Percentiles rank a stretch among this genome's conserved stretches.
Conservation (phyloP, 257 asterid species). For the Salvia splendens region DNA sequence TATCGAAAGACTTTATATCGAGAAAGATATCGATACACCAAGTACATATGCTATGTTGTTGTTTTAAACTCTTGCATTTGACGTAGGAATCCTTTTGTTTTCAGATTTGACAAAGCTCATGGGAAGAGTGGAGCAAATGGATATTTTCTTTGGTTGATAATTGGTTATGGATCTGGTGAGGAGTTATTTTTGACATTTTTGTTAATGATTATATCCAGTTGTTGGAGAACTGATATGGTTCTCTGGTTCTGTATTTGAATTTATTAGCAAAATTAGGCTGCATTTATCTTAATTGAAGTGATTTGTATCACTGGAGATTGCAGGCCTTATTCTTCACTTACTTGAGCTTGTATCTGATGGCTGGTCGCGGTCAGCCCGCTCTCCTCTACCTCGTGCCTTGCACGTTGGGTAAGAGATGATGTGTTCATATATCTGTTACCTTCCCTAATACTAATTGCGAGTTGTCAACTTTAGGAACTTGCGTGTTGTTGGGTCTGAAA, state of each 20-base stretch:
- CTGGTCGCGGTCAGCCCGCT: slow-evolving; percentile 65
- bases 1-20: neutral
- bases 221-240: neutral
- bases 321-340: slow-evolving; percentile 55
- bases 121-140: slow-evolving; percentile 54
- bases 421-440: neutral
- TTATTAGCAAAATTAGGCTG: too few species aligned
- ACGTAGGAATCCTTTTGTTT: slow-evolving; percentile 20
- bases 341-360: slow-evolving; percentile 54
- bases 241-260: neutral
- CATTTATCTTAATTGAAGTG: neutral
- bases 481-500: slow-evolving; percentile 43
- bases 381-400: slow-evolving; percentile 71
- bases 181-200: slow-evolving; percentile 1
- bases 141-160: slow-evolving; percentile 70
- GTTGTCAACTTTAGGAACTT: slow-evolving; percentile 34
- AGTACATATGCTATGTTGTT: neutral
- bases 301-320: slow-evolving; percentile 24
- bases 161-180: slow-evolving; percentile 85
- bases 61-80: neutral
- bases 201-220: slow-evolving; percentile 14
- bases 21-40: neutral
- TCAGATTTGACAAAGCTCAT: slow-evolving; percentile 76
- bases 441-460: neutral
- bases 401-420: slow-evolving; percentile 46